phyloP scores from a whole-genome alignment of 139 green algal genomes.

The Coelastrella sp. region DNA sequence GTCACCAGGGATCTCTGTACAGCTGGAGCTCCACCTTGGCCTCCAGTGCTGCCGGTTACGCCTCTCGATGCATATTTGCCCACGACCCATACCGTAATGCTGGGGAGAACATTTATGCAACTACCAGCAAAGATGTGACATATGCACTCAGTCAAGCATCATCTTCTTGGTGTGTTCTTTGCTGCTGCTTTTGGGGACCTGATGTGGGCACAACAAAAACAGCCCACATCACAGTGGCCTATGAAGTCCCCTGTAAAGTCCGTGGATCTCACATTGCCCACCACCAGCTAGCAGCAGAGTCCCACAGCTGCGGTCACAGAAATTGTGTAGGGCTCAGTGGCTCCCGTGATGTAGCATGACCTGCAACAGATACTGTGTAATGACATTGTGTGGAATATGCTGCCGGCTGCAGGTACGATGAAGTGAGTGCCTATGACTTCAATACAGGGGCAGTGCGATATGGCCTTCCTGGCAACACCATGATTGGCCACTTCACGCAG shows the following conservation, averaged over 20 bases:
- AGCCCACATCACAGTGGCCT: too few relatives aligned
- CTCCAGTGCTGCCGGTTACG: neutral
- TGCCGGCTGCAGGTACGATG: conserved; percentile 7
- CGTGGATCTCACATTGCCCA: too few relatives aligned
- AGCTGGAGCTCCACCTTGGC: neutral
- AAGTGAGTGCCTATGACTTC: neutral
- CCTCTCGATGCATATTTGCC: neutral
- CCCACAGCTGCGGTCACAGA: too few relatives aligned
- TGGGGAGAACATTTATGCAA: neutral
- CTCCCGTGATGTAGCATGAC: too few relatives aligned
- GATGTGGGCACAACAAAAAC: too few relatives aligned
- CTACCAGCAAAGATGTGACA: neutral
- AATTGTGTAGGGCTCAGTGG: too few relatives aligned
- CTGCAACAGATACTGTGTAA: neutral
- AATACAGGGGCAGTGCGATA: neutral
- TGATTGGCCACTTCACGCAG: conserved; percentile 10
- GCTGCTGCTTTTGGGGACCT: too few relatives aligned
- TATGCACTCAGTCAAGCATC: neutral
- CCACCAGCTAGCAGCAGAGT: too few relatives aligned
- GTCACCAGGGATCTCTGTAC: neutral
- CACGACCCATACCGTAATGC: neutral
- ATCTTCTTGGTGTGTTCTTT: neutral
- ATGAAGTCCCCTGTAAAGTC: too few relatives aligned
- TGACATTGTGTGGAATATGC: neutral
- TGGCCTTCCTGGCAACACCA: neutral